Conservation (phyloP, 495 filamentous ascomycete species). For the Hypomontagnella monticulosa region DNA sequence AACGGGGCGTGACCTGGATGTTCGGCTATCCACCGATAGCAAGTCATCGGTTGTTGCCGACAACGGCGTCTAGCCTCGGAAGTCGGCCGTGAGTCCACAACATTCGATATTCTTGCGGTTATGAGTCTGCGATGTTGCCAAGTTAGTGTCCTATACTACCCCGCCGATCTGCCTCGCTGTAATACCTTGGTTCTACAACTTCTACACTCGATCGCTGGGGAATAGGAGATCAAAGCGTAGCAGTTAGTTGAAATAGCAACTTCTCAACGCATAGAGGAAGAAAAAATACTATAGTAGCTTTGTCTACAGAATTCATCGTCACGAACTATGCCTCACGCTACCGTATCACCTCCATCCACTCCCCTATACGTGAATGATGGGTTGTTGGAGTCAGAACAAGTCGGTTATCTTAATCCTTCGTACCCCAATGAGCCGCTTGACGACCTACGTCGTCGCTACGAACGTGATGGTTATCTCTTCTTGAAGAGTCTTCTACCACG, state of each 20-base stretch:
- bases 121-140: no score
- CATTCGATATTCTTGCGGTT: no score
- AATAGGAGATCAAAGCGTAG: no score
- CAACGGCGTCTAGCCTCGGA: neutral
- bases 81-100: no score
- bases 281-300: no score
- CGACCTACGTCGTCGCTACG: constrained; percentile 60
- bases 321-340: constrained; percentile 24
- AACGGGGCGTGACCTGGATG: neutral
- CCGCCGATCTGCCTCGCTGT: no score
- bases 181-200: no score
- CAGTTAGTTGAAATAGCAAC: no score
- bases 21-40: neutral
- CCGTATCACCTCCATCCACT: constrained; percentile 2
- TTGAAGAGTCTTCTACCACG: constrained; percentile 68
- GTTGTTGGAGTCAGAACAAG: constrained; percentile 57
- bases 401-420: constrained; percentile 52
- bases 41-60: constrained; percentile 5
- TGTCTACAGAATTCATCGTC: no score
- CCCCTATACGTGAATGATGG: constrained; percentile 61
- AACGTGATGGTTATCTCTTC: constrained; percentile 69
- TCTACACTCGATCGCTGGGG: no score
- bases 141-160: no score
- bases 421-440: constrained; percentile 49
- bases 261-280: no score